Evolutionary conservation across 108 stramenopile genomes (phyloP).

Genomic region (Halocafeteria seosinensis): DNA sequence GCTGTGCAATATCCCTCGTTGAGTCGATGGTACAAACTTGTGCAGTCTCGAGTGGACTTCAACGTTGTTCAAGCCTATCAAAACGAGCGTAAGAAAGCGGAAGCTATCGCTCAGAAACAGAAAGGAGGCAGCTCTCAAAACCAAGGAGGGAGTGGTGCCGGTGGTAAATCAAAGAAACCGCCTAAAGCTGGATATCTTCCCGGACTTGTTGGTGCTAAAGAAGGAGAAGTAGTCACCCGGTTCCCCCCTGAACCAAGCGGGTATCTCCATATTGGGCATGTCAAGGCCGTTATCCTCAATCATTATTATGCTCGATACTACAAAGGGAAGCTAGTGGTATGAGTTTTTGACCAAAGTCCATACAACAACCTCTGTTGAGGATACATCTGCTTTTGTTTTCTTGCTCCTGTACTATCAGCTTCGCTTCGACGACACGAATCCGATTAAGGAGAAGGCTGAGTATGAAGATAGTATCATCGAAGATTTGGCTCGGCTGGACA

Average conservation of each 20-base stretch:
- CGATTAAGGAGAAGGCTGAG: slow-evolving; percentile 95
- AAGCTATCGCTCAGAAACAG: too few species aligned
- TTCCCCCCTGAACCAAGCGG: slow-evolving; percentile 98
- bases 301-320: slow-evolving; percentile 90
- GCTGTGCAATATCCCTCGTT: too few species aligned
- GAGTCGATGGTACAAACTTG: too few species aligned
- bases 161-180: slow-evolving; percentile 26
- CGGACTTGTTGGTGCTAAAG: slow-evolving; percentile 51
- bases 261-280: slow-evolving; percentile 95
- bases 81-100: too few species aligned
- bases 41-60: too few species aligned
- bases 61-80: too few species aligned
- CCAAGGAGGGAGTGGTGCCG: neutral
- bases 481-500: slow-evolving; percentile 21
- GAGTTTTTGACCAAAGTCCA: slow-evolving; percentile 22
- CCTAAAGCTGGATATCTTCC: slow-evolving; percentile 12
- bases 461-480: slow-evolving; percentile 57
- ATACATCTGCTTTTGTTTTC: slow-evolving; percentile 5
- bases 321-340: slow-evolving; percentile 68
- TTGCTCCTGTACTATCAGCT: too few species aligned
- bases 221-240: slow-evolving; percentile 67
- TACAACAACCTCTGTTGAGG: neutral
- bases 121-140: slow-evolving; percentile 1
- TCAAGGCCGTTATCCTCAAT: slow-evolving; percentile 80
- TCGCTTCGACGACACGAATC: slow-evolving; percentile 97